These are phyloP conservation scores for Licmophora abbreviata DNA, from an alignment of 108 stramenopile species.

Conservation along the genomic window DNA sequence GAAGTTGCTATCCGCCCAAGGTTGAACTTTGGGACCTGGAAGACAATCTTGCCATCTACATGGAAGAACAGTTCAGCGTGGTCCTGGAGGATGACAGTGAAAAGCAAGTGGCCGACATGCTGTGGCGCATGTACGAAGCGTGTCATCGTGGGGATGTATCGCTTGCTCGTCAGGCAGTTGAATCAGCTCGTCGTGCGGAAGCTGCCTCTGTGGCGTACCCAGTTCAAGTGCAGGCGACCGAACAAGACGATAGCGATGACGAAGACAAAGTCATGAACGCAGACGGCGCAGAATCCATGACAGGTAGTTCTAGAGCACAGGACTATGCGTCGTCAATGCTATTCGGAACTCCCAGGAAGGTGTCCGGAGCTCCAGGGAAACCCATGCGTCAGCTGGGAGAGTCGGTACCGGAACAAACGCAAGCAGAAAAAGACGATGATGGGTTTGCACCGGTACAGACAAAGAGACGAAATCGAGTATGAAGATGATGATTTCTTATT, in stretches of 20 bases:
- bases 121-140: constrained; percentile 67
- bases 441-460: constrained; percentile 52
- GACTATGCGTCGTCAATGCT: constrained; percentile 30
- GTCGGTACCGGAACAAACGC: constrained; percentile 29
- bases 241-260: constrained; percentile 62
- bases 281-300: neutral
- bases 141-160: constrained; percentile 49
- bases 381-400: constrained; percentile 68
- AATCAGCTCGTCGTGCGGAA: constrained; percentile 31
- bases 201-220: constrained; percentile 23
- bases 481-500: neutral
- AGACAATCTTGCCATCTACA: constrained; percentile 68
- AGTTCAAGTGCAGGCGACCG: constrained; percentile 41
- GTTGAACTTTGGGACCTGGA: constrained; percentile 45
- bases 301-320: constrained; percentile 8
- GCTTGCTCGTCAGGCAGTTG: constrained; percentile 44
- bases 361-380: constrained; percentile 14
- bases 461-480: constrained; percentile 9
- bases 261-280: constrained; percentile 18
- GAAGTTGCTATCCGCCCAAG: constrained; percentile 29
- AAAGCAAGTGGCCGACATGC: constrained; percentile 54
- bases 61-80: constrained; percentile 86
- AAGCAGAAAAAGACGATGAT: constrained; percentile 56
- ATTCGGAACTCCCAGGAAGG: constrained; percentile 33
- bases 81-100: constrained; percentile 74